Evolutionary conservation across 116 monocot species (phyloP).

Genomic region (Thalassia testudinum): DNA sequence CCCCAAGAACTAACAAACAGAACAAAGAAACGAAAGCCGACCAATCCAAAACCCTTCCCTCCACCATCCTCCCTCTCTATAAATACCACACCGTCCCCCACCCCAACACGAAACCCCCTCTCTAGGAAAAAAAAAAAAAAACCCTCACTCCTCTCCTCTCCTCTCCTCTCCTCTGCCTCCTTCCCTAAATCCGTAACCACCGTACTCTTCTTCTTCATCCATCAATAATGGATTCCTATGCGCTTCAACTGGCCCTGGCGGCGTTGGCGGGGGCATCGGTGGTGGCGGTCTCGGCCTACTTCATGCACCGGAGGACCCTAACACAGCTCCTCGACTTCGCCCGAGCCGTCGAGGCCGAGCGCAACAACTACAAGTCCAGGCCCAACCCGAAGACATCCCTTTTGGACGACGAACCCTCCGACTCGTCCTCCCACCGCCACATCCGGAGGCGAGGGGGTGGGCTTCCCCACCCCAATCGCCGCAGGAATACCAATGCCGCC

Average conservation of each 20-base stretch:
- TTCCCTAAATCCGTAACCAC: not conserved
- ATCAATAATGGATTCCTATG: conserved; percentile 78
- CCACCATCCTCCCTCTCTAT: not conserved
- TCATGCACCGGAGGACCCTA: conserved; percentile 94
- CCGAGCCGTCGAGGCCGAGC: conserved; percentile 41
- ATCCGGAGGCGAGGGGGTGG: not conserved
- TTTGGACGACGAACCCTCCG: not conserved
- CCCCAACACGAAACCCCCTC: not conserved
- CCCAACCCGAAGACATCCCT: too few relatives aligned
- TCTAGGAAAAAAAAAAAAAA: not conserved
- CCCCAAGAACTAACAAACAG: too few relatives aligned
- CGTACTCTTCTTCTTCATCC: too few relatives aligned
- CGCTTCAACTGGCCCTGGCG: conserved; percentile 78
- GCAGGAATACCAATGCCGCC: conserved; percentile 1
- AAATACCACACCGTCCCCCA: not conserved
- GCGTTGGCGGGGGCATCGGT: conserved; percentile 85
- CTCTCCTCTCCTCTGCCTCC: not conserved
- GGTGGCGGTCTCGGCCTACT: conserved; percentile 89
- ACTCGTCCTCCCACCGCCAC: too few relatives aligned
- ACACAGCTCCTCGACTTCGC: conserved; percentile 78
- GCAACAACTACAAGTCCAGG: conserved; percentile 11
- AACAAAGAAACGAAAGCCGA: too few relatives aligned
- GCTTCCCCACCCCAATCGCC: not conserved
- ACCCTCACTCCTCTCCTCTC: not conserved
- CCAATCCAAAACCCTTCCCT: not conserved